A percentile compares a stretch with the other conserved stretches of the same genome.
Conservation (phyloP, 2,329 filamentous ascomycete species). For the Fusarium keratoplasticum region DNA sequence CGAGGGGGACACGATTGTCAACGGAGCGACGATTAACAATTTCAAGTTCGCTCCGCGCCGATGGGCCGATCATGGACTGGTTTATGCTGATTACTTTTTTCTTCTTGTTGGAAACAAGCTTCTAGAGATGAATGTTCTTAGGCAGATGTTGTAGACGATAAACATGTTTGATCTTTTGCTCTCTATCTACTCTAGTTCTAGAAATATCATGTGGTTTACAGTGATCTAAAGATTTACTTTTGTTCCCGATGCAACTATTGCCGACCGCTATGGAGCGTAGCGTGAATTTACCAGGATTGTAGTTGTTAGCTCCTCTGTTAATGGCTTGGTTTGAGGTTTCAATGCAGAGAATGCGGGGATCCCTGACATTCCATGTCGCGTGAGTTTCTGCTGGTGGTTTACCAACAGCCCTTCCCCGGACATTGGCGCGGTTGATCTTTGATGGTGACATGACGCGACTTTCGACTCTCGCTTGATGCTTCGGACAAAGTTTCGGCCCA, state of each 20-base stretch:
- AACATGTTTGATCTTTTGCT: not conserved
- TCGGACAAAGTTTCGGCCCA: not conserved
- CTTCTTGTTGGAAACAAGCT: conserved; percentile 56
- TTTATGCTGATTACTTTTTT: conserved; percentile 63
- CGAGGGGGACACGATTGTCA: conserved; percentile 55
- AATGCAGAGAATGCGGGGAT: not conserved
- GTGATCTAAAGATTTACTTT: no score
- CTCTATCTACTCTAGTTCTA: not conserved
- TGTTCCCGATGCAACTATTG: no score
- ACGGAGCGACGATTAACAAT: conserved; percentile 60
- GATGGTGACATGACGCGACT: not conserved
- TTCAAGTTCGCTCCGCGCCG: conserved; percentile 57
- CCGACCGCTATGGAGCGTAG: not conserved
- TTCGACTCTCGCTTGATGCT: not conserved
- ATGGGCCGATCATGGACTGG: conserved; percentile 59
- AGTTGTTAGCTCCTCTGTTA: not conserved
- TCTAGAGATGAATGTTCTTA: conserved; percentile 34
- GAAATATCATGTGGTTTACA: not conserved
- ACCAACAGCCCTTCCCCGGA: not conserved
- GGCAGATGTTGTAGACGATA: not conserved
- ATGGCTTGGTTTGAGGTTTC: not conserved
- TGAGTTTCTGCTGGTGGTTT: not conserved
- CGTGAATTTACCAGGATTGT: not conserved
- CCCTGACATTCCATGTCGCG: not conserved
- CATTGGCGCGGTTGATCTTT: not conserved